Evolutionary conservation across 2,329 filamentous ascomycete genomes (phyloP), one percentile per base, ranked within the genome.

Genomic region (Colletotrichum kahawae): DNA sequence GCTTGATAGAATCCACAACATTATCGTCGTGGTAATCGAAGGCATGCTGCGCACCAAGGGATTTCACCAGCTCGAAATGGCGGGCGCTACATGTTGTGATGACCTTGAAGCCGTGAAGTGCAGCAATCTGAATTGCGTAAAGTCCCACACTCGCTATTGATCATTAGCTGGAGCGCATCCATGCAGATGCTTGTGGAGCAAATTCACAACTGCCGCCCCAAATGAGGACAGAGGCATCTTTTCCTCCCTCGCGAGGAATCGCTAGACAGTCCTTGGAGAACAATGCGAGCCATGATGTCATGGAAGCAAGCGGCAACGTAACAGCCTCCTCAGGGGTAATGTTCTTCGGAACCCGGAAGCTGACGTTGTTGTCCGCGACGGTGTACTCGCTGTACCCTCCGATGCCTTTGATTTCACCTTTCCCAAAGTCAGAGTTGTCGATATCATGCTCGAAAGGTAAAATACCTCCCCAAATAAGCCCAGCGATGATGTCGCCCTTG

Each of bases 121-220:
- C 74, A 1, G 84, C 84, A 2, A 85, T 56, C 38, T 85, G 84
- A 10, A 85, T 82, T 1, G 83, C 81, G 56, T 83, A 86, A 1
- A 81, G 77, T 3, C 84, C 84, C 5, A 85, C 84, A 57, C 83
- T 85, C 27, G 83, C 83, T 85, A 34, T 12, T 5, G 12, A 4
- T 13, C 1, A 38, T 36, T 6, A 9, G 18, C 57, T 16, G 24
- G 24, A 38, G 4, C 4, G 13, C 12, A 3, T 6, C 3, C 7
- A 34, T 31, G 5, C 13, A 13, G 4, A 24, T 27, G 14, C 8
- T 12, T 0, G 14, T 5, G 1, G 4, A 16, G 24, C 3, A 16
- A 6, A 81, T 80, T 79, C 80, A 83, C 85, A 87, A 48, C 85
- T 87, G 38, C 85, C 86, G 27, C 84, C 86, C 84, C 84, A 88